Evolutionary conservation across 345 rosid genomes (phyloP), one percentile per base, ranked within the genome.

Genomic region (Carallia pectinifolia): DNA sequence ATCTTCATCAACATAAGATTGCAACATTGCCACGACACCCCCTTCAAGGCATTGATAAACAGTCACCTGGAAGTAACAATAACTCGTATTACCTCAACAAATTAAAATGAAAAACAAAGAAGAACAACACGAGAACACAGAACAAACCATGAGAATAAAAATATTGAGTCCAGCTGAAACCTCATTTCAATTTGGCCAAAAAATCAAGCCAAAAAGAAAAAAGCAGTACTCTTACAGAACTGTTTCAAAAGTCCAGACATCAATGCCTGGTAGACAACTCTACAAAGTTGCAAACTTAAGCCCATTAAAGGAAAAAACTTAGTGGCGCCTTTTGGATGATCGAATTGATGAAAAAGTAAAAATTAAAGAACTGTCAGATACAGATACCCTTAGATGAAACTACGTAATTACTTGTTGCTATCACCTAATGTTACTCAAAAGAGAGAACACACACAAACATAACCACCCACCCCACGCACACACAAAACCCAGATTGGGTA

Each of bases 41-140:
- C 88, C 92, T 78, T 88, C 97, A 66, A 95, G 92, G 72, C 99
- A 92, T 68, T 95, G 97, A 81, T 95, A 92, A 55, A 95, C 83
- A 48, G 96, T 95, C 67, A 90, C 89, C 99, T 94, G 85, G 62
- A 38, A 34, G 60, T 44, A 47, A 65, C 1, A 33, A 7, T 6
- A 70, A 23, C 47, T 37, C 6, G 4, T n/a, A 33, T 61, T 5
- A 58, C 58, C 16, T 23, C n/a, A 31, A 38, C 15, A 66, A 48
- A 53, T 33, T 31, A 82, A 69, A 66, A 65, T 54, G 31, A 6
- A 34, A 50, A 61, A 36, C 33, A 62, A 16, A 27, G 59, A 40
- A 53, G n/a, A n/a, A n/a, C n/a, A 40, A 65, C 0, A 18, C 23
- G 31, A 36, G 23, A 17, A 38, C 33, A 15, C 4, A 3, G 1